Evolutionary conservation across 2,329 filamentous ascomycete species (phyloP), one percentile per base, ranked within the genome.

Genomic region (Colletotrichum viniferum): DNA sequence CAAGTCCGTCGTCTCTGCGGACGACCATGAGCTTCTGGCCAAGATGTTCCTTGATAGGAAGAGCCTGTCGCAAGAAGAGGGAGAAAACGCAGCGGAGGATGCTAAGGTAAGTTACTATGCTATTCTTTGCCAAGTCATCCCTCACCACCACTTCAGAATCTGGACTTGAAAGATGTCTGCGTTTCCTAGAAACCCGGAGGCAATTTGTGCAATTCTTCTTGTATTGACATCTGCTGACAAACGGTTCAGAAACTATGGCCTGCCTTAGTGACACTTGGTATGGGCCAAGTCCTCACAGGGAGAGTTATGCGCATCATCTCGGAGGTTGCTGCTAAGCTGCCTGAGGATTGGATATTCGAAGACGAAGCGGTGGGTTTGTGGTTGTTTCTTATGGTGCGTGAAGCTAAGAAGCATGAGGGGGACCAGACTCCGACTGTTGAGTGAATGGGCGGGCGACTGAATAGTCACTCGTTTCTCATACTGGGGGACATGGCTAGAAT

Each of bases 71-170:
- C 43, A 52, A 52, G 43, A 52, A 4, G 43, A 52, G 43, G n/a
- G 43, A 0, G n/a, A 52, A 0, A 52, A 21, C 0, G 43, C 43
- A 12, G 43, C n/a, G n/a, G 43, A 21, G n/a, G 6, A 52, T 52
- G 43, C 43, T 1, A 52, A 52, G 43, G 43, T 52, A 52, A 21
- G n/a, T 1, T 48, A 7, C 3, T 1, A 10, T 18, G 7, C 36
- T 5, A 18, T 10, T 18, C 0, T 7, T 48, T 21, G 10, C 43
- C 0, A 10, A n/a, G 8, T n/a, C 38, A 4, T 48, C 1, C 18
- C 38, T 48, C 0, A 4, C 16, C 7, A 16, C 14, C 14, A 16
- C 36, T 2, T 4, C 3, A 7, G 3, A 13, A 4, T 16, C 36
- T 18, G 13, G 34, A 14, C 34, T 18, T 8, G 3, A 18, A 4